These are phyloP conservation scores for Beauveria rudraprayagi DNA, from an alignment of 2,329 filamentous ascomycete genomes.

Conservation along the genomic window DNA sequence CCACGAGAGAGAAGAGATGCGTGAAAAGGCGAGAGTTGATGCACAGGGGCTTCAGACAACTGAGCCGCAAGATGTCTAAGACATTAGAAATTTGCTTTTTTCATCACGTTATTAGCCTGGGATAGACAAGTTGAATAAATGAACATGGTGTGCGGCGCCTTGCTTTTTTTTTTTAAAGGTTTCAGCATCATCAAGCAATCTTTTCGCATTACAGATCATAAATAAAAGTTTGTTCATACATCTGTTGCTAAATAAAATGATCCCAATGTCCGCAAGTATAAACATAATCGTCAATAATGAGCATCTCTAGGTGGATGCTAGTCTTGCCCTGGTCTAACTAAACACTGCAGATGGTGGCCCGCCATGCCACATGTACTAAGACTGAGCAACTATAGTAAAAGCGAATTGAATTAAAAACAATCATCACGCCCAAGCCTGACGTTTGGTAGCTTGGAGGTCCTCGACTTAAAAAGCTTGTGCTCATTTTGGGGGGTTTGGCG, in stretches of 20 bases:
- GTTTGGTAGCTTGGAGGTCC: no score
- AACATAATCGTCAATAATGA: background rate
- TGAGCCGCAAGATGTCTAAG: background rate
- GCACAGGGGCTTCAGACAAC: background rate
- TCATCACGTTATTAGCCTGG: background rate
- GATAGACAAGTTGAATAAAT: no score
- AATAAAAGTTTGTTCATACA: background rate
- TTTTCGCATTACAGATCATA: background rate
- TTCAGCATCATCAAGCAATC: background rate
- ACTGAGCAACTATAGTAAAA: background rate
- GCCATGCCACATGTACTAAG: background rate
- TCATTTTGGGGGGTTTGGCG: no score
- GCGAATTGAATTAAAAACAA: background rate
- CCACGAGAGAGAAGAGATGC: slow-evolving; percentile 17
- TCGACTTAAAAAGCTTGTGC: no score
- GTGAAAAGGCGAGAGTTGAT: slow-evolving; percentile 15
- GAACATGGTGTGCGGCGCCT: background rate
- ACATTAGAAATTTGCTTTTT: background rate
- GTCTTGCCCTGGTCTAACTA: background rate
- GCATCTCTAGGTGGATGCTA: background rate
- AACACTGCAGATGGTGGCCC: background rate
- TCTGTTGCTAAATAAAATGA: slow-evolving; percentile 3
- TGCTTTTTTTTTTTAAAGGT: background rate
- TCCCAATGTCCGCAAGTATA: background rate
- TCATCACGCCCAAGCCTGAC: background rate